Evolutionary conservation across 108 stramenopile genomes (phyloP).

Genomic region (Nannochloropsis granulata): DNA sequence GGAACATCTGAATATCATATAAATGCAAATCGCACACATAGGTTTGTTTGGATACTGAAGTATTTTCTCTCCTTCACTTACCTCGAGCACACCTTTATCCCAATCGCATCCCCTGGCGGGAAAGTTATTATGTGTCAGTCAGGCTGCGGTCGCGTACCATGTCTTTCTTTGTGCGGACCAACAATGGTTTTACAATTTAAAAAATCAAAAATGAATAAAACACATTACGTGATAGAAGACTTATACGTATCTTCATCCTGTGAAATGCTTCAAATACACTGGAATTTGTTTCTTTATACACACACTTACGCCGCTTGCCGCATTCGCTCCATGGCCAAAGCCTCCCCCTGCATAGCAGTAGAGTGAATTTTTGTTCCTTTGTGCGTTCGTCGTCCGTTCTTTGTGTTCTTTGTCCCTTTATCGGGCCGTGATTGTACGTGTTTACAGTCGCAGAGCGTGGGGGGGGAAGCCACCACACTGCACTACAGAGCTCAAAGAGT

Average conservation of each 20-base stretch:
- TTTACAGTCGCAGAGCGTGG: too few species aligned
- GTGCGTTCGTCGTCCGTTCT: too few species aligned
- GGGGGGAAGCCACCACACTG: too few species aligned
- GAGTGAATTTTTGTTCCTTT: too few species aligned
- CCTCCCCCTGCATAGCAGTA: too few species aligned
- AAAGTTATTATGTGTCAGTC: neutral
- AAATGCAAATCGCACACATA: neutral
- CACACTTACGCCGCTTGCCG: too few species aligned
- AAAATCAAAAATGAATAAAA: neutral
- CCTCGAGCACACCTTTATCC: neutral
- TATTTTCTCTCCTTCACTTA: neutral
- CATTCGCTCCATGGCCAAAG: too few species aligned
- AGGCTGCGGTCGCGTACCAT: too few species aligned
- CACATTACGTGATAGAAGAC: neutral
- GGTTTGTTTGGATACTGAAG: neutral
- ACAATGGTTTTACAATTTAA: neutral
- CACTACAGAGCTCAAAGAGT: too few species aligned
- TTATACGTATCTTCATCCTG: neutral
- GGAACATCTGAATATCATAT: neutral
- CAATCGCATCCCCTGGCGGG: neutral
- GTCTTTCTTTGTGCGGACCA: too few species aligned
- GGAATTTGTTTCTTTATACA: neutral
- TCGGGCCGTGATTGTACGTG: too few species aligned
- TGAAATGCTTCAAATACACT: neutral
- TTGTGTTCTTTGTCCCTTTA: too few species aligned